Evolutionary conservation across 2,329 filamentous ascomycete genomes (phyloP), one percentile per base, ranked within the genome.

Genomic region (Nakataea oryzae): DNA sequence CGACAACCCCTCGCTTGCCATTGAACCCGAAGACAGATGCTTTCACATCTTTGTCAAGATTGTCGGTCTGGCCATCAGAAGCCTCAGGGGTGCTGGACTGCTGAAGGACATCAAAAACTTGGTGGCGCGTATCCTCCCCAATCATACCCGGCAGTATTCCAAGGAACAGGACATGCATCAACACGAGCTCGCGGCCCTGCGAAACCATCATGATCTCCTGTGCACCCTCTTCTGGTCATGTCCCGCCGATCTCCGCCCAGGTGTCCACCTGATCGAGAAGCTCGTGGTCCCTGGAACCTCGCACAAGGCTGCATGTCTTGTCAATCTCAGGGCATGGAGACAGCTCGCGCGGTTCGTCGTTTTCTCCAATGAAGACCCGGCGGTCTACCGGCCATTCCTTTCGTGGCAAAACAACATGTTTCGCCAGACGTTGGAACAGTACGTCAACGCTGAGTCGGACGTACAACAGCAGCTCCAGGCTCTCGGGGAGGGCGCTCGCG

Each of bases 41-140:
- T 89, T 89, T 66, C 86, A 88, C 68, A 80, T 88, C 27, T 86
- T 88, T 61, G 75, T 89, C 60, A 89, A 89, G 69, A 77, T 87
- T 21, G 71, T 88, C 47, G 86, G 81, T 1, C 67, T 86, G 59
- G 79, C 80, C 47, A 83, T 88, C 56, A 76, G 76, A 57, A 78
- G 78, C 57, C 73, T 88, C 54, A 74, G 73, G 34, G 72, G 76
- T 5, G 70, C 73, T n/a, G 78, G 75, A 2, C 75, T 80, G 13
- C 69, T 71, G 13, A 88, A 86, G 54, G 82, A 86, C 58, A 79
- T 87, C 62, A 77, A 78, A 26, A 88, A 88, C 64, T 68, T 89
- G 24, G 76, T 88, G 9, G 76, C 83, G 17, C 80, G 86, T 30
- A 81, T 85, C 1, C 77, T 86, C 62, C 86, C 86, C 3, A 89